phyloP scores from a whole-genome alignment of 805 yeast genomes.

The Blastobotrys americana region DNA sequence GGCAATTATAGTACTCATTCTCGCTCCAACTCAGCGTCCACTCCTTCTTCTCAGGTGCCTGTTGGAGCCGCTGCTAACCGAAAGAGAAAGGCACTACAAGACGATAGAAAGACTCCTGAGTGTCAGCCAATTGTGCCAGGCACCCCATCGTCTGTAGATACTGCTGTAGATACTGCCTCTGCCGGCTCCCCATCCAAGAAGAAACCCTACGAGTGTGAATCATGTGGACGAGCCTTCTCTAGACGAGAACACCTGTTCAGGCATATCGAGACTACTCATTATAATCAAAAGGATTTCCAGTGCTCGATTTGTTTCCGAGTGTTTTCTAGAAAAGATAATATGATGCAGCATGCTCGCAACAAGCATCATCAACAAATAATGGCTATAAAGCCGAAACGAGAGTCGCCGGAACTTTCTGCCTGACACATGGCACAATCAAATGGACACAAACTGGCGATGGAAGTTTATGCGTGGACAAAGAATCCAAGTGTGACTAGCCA shows the following conservation, averaged over 20 bases:
- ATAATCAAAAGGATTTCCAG: slow-evolving; percentile 21
- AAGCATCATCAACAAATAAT: slow-evolving; percentile 14
- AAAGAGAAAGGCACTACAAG: slow-evolving; percentile 4
- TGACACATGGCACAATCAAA: no score
- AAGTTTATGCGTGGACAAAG: no score
- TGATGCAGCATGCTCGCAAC: slow-evolving; percentile 24
- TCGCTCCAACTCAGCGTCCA: no score
- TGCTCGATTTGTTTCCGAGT: slow-evolving; percentile 19
- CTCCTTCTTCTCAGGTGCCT: slow-evolving; percentile 1
- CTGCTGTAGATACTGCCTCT: not conserved
- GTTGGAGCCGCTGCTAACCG: not conserved
- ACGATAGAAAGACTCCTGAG: slow-evolving; percentile 3
- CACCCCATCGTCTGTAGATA: not conserved
- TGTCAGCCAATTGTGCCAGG: not conserved
- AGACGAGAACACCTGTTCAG: slow-evolving; percentile 21
- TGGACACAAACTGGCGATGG: no score
- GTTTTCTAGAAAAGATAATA: slow-evolving; percentile 21
- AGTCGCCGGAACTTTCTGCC: not conserved
- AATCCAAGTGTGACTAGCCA: no score
- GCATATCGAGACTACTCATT: slow-evolving; percentile 22
- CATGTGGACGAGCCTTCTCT: slow-evolving; percentile 22
- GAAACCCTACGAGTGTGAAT: slow-evolving; percentile 19
- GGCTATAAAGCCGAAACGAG: slow-evolving; percentile 7
- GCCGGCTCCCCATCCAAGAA: slow-evolving; percentile 6
- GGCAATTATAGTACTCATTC: not conserved